A percentile compares a stretch with the other conserved stretches of the same genome.
Conservation (phyloP, 352 stramenopile genomes). For the Globisporangium acanthophoron region DNA sequence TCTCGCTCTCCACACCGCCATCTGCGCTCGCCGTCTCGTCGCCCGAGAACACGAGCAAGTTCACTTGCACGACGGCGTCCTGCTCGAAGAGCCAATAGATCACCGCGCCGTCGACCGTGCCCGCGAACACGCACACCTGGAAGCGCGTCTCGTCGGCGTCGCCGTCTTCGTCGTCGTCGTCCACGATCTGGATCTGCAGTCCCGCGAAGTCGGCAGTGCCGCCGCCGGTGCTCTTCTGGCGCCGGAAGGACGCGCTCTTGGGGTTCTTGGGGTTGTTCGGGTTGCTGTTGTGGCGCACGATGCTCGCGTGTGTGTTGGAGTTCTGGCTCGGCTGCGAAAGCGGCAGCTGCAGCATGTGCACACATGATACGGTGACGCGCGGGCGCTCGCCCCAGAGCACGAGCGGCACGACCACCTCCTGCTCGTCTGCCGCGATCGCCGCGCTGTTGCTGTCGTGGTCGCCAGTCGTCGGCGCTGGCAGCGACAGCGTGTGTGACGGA, state of each 20-base stretch:
- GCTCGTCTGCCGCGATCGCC: background rate
- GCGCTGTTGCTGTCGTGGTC: background rate
- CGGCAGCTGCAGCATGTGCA: slow-evolving; percentile 66
- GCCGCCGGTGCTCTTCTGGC: background rate
- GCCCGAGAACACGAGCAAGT: slow-evolving; percentile 45
- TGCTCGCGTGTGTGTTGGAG: slow-evolving; percentile 34
- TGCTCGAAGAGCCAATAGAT: slow-evolving; percentile 72
- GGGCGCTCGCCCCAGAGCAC: slow-evolving; percentile 66
- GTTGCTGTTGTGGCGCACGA: slow-evolving; percentile 13
- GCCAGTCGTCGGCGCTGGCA: background rate
- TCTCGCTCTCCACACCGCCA: background rate
- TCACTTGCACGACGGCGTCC: slow-evolving; percentile 56
- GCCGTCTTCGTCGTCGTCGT: slow-evolving; percentile 19
- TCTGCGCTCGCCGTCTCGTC: background rate
- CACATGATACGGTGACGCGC: slow-evolving; percentile 36
- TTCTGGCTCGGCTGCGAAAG: slow-evolving; percentile 64
- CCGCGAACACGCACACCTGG: slow-evolving; percentile 68
- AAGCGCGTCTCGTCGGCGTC: slow-evolving; percentile 29
- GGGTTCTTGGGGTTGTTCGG: background rate
- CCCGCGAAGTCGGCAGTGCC: slow-evolving; percentile 5
- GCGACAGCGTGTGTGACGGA: too few species aligned
- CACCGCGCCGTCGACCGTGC: slow-evolving; percentile 55
- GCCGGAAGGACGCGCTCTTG: background rate
- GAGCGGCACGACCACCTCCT: slow-evolving; percentile 57
- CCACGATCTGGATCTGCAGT: slow-evolving; percentile 33